Conservation (phyloP, 2,329 filamentous ascomycete genomes). For the Xylaria sp. region DNA sequence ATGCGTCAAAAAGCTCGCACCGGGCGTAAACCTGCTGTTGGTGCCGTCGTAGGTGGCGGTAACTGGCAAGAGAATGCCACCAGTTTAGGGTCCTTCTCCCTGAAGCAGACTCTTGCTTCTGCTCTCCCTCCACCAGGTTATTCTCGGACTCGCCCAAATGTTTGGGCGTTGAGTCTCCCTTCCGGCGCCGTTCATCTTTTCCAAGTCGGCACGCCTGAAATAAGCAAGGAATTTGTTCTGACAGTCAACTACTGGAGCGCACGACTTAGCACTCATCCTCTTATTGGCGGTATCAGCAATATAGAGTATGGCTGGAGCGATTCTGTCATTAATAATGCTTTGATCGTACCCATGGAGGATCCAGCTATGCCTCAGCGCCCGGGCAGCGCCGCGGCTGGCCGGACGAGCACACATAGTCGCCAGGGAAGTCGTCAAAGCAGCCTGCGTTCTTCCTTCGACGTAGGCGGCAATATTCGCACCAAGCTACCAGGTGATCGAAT, state of each 20-base stretch:
- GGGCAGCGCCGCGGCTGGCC: conserved; percentile 60
- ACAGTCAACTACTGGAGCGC: conserved; percentile 99
- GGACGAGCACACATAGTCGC: conserved; percentile 61
- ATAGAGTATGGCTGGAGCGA: conserved; percentile 98
- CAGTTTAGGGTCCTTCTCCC: conserved; percentile 84
- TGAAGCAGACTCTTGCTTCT: conserved; percentile 92
- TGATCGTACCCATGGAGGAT: conserved; percentile 65
- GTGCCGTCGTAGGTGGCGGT: conserved; percentile 85
- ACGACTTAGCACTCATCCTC: conserved; percentile 89
- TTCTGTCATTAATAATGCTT: conserved; percentile 73
- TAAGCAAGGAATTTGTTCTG: conserved; percentile 91
- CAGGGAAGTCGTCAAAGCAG: conserved; percentile 54
- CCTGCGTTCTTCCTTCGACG: conserved; percentile 71
- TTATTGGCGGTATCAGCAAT: conserved; percentile 93
- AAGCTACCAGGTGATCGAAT: conserved; percentile 87
- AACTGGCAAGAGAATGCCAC: conserved; percentile 99
- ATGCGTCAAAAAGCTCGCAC: conserved; percentile 71
- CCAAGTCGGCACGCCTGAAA: conserved; percentile 94
- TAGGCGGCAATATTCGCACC: conserved; percentile 66
- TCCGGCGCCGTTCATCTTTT: conserved; percentile 97
- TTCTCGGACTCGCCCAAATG: conserved; percentile 87
- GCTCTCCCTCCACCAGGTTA: conserved; percentile 91
- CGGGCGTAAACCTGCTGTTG: conserved; percentile 61
- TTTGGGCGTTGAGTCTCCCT: conserved; percentile 92
- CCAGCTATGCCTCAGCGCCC: conserved; percentile 57